Conservation (phyloP, 2,329 filamentous ascomycete species). For the Teratosphaeria gauchensis region DNA sequence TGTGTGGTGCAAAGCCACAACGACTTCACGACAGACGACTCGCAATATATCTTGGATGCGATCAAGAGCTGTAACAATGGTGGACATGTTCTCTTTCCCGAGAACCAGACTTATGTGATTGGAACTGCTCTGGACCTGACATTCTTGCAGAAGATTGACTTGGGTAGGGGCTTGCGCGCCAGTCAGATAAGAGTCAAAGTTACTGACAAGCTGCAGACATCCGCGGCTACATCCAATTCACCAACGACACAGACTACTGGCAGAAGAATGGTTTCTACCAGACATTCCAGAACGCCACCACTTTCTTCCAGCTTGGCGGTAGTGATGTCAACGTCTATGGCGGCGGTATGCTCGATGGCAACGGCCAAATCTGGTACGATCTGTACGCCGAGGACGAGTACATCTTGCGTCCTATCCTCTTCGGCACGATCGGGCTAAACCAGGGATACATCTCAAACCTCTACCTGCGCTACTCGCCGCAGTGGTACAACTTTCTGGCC, state of each 20-base stretch:
- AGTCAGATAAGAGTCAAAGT: background rate
- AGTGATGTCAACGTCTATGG: conserved; percentile 60
- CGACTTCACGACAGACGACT: conserved; percentile 39
- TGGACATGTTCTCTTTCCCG: conserved; percentile 50
- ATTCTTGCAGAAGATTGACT: conserved; percentile 53
- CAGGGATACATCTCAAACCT: conserved; percentile 51
- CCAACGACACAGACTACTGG: conserved; percentile 61
- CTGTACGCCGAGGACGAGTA: conserved; percentile 48
- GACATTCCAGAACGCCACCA: conserved; percentile 55
- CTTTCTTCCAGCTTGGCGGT: conserved; percentile 59
- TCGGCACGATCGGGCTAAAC: conserved; percentile 48
- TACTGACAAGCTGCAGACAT: conserved; percentile 35
- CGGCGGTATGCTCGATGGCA: conserved; percentile 53
- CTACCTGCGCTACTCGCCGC: conserved; percentile 49
- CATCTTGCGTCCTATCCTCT: conserved; percentile 49
- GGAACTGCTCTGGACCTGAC: conserved; percentile 57
- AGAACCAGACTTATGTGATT: conserved; percentile 49
- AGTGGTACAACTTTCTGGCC: conserved; percentile 57
- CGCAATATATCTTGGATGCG: conserved; percentile 43
- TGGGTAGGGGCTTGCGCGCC: conserved; percentile 34
- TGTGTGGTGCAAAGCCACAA: conserved; percentile 31
- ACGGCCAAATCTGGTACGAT: conserved; percentile 57
- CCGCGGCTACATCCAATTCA: conserved; percentile 52
- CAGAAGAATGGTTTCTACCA: conserved; percentile 49
- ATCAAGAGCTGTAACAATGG: conserved; percentile 53